phyloP scores from a whole-genome alignment of 2,329 filamentous ascomycete genomes.

The Trichoderma sp. region DNA sequence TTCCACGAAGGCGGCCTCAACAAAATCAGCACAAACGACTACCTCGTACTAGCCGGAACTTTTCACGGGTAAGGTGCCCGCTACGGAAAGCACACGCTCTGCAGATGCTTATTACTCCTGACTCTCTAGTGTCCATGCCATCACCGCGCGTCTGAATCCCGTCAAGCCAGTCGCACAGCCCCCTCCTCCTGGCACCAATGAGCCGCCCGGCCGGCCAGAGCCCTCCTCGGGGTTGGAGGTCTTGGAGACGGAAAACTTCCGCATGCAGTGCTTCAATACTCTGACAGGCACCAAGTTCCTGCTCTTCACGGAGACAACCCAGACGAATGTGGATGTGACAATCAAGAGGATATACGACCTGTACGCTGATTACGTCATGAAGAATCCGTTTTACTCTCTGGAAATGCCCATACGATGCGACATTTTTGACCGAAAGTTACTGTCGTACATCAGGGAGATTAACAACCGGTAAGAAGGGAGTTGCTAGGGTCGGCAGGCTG shows the following conservation, averaged over 20 bases:
- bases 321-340: conserved; percentile 80
- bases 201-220: conserved; percentile 51
- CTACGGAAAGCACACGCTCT: conserved; percentile 16
- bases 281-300: conserved; percentile 93
- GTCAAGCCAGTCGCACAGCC: conserved; percentile 39
- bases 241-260: conserved; percentile 89
- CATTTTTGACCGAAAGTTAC: conserved; percentile 84
- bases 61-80: conserved; percentile 73
- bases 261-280: conserved; percentile 93
- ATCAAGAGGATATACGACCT: conserved; percentile 87
- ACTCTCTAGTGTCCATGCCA: conserved; percentile 62
- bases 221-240: conserved; percentile 80
- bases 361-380: conserved; percentile 97
- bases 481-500: neutral
- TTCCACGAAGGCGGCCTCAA: conserved; percentile 83
- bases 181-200: conserved; percentile 37
- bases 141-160: conserved; percentile 62
- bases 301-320: conserved; percentile 85
- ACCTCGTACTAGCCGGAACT: conserved; percentile 91
- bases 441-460: conserved; percentile 73
- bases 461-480: conserved; percentile 50
- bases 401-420: conserved; percentile 98
- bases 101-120: neutral
- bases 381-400: conserved; percentile 97
- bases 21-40: conserved; percentile 91